Evolutionary conservation across 2,329 filamentous ascomycete genomes (phyloP), one percentile per base, ranked within the genome.

Genomic region (Graphiopsis chlorocephala): DNA sequence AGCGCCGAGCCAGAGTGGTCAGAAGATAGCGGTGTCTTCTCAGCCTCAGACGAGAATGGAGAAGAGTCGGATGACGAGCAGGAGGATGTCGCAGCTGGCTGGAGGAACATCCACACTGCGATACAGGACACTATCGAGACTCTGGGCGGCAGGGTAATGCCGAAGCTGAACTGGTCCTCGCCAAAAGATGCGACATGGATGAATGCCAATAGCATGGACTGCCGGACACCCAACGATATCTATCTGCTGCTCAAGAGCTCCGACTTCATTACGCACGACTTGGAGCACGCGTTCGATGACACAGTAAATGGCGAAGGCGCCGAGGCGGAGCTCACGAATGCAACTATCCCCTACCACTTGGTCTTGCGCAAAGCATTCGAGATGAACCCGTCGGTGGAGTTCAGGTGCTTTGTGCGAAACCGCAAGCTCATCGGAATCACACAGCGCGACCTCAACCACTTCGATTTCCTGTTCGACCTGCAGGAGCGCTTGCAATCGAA

Each of bases 171-270:
- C 80, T 99, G 95, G 95, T 97, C 93, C 6, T 89, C 93, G 4
- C 95, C 95, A 4, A 97, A 97, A 77, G 95, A 99, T 75, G 95
- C 95, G 10, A 92, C 91, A 25, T 97, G 93, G 90, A 97, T 99
- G 77, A 78, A 88, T 78, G 79, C 85, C 76, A 99, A 99, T 78
- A 96, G 91, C 55, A 90, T 97, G 80, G 92, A 96, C 77, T 99
- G 95, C 78, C 88, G 88, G 4, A 88, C 87, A 0, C 87, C 95
- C 2, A 96, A 95, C 75, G 95, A 99, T 73, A 87, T 99, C 52
- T 99, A 98, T 74, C 84, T 98, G 17, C 85, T 99, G 0, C 84
- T 99, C 15, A 99, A 99, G 80, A 93, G 90, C 73, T 97, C 93
- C 28, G 93, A 93, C 72, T 98, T 99, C 73, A 84, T 98, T 66